Percentiles rank a stretch among this genome's conserved stretches.
Evolutionary conservation across 148 eudicot species (phyloP).

Genomic region (Chenopodium quinoa): DNA sequence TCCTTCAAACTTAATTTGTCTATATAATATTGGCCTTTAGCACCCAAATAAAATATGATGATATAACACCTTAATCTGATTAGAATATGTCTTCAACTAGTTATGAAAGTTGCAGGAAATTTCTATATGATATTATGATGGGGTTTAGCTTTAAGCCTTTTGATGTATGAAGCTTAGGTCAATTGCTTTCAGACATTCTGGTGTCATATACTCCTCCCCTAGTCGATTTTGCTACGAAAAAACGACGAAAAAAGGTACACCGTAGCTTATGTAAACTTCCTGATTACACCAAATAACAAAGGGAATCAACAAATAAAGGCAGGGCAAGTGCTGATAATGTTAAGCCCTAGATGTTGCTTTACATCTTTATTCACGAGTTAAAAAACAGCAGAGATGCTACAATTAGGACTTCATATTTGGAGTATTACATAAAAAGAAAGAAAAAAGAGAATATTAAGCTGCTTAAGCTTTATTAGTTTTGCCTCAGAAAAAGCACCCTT

Average conservation of each 20-base stretch:
- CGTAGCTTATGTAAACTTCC: neutral
- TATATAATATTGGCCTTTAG: neutral
- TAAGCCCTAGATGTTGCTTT: constrained; percentile 4
- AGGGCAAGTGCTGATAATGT: neutral
- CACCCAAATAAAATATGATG: too few relatives aligned
- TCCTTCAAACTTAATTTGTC: neutral
- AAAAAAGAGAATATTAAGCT: neutral
- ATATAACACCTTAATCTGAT: too few relatives aligned
- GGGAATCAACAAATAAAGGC: neutral
- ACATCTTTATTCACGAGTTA: constrained; percentile 14
- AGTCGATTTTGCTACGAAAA: too few relatives aligned
- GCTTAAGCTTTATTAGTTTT: neutral
- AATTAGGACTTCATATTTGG: neutral
- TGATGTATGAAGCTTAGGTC: too few relatives aligned
- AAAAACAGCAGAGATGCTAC: neutral
- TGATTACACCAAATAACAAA: constrained; percentile 3
- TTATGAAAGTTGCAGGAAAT: too few relatives aligned
- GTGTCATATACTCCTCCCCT: too few relatives aligned
- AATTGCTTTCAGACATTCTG: neutral
- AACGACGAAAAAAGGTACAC: too few relatives aligned
- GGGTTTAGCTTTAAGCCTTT: too few relatives aligned
- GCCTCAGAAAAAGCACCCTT: neutral
- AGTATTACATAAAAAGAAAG: neutral
- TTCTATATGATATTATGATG: too few relatives aligned
- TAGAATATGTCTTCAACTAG: too few relatives aligned